Evolutionary conservation across 2,329 filamentous ascomycete genomes (phyloP).

Genomic region (Zymoseptoria crescenta): DNA sequence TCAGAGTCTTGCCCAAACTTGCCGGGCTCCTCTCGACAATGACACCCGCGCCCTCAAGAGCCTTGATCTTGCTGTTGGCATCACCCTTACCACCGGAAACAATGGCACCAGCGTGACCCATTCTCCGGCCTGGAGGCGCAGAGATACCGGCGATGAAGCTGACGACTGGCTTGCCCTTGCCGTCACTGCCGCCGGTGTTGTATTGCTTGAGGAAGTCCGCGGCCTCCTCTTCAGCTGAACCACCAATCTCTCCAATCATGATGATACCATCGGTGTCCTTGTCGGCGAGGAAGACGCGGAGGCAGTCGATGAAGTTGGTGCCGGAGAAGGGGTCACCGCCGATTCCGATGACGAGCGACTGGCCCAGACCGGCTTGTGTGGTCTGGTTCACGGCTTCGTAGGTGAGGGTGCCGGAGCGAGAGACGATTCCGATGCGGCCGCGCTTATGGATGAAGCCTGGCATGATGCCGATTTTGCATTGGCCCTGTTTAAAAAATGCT

Average conservation of each 20-base stretch:
- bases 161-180: conserved; percentile 83
- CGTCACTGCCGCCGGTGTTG: conserved; percentile 55
- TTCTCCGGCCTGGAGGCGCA: conserved; percentile 88
- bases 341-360: conserved; percentile 96
- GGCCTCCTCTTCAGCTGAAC: conserved; percentile 93
- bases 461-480: conserved; percentile 99
- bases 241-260: conserved; percentile 99
- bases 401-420: conserved; percentile 92
- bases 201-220: conserved; percentile 89
- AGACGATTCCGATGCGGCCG: conserved; percentile 97
- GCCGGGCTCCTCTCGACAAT: conserved; percentile 94
- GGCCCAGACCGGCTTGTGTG: conserved; percentile 89
- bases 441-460: conserved; percentile 99
- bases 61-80: conserved; percentile 95
- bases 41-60: conserved; percentile 86
- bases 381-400: conserved; percentile 99
- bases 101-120: conserved; percentile 98
- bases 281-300: conserved; percentile 93
- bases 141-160: conserved; percentile 98
- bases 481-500: conserved; percentile 51
- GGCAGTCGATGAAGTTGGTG: conserved; percentile 99
- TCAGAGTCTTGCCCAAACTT: conserved; percentile 82
- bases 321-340: conserved; percentile 97
- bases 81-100: conserved; percentile 96
- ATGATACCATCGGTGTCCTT: conserved; percentile 97